Evolutionary conservation across 2,329 filamentous ascomycete species (phyloP).

Genomic region (Pseudocercospora musae): DNA sequence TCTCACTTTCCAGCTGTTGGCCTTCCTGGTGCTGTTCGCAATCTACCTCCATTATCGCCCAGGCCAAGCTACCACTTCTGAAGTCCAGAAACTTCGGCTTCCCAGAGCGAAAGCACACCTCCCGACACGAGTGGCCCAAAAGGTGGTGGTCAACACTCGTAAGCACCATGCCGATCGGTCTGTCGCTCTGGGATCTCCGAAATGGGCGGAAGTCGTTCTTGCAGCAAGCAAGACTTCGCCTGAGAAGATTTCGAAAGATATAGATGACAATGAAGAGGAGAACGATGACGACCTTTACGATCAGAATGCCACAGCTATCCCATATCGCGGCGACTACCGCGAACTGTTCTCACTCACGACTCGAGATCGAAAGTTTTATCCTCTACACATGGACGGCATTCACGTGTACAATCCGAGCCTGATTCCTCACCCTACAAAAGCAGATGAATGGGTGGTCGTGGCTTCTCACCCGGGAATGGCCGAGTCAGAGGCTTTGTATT

Average conservation of each 20-base stretch:
- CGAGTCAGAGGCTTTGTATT: neutral
- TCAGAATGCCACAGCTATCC: neutral
- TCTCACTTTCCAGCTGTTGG: neutral
- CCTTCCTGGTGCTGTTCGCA: neutral
- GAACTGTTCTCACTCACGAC: slow-evolving; percentile 50
- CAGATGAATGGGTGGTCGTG: slow-evolving; percentile 51
- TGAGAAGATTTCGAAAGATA: neutral
- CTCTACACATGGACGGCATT: slow-evolving; percentile 46
- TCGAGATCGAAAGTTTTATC: slow-evolving; percentile 47
- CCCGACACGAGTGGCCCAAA: neutral
- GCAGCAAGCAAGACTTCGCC: neutral
- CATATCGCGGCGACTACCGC: slow-evolving; percentile 7
- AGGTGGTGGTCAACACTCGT: neutral
- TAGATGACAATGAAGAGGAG: neutral
- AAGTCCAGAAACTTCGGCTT: neutral
- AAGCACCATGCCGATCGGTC: neutral
- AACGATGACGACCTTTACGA: slow-evolving; percentile 1
- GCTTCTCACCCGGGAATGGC: slow-evolving; percentile 7
- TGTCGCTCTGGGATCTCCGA: neutral
- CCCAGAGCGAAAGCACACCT: neutral
- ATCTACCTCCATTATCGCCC: neutral
- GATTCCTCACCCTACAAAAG: slow-evolving; percentile 51
- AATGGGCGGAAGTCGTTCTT: neutral
- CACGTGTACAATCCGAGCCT: slow-evolving; percentile 55
- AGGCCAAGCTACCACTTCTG: neutral